Evolutionary conservation across 192 early-diverging fungal species (phyloP).

Genomic region (Polychytrium aggregatum): DNA sequence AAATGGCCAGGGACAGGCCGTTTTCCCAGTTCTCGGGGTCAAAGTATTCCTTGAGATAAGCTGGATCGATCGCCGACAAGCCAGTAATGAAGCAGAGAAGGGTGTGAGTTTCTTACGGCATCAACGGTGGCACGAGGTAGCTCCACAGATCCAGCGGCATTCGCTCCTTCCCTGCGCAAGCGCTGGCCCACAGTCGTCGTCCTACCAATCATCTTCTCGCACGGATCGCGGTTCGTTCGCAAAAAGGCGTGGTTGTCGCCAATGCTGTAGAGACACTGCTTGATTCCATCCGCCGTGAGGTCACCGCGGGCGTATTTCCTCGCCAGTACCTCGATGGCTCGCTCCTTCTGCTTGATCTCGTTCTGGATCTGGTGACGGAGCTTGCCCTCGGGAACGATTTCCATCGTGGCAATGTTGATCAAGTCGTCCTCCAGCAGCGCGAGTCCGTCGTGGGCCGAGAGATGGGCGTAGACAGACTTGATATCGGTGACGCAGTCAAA

Average conservation of each 20-base stretch:
- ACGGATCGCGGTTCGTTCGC: constrained; percentile 69
- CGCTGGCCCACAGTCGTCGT: not conserved
- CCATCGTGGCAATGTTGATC: constrained; percentile 55
- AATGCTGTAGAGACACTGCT: constrained; percentile 86
- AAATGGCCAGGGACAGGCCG: constrained; percentile 70
- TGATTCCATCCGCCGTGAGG: constrained; percentile 34
- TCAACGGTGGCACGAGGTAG: too few species aligned
- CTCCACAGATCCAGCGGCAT: too few species aligned
- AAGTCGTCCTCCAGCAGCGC: constrained; percentile 70
- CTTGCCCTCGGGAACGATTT: constrained; percentile 33
- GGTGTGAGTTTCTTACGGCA: too few species aligned
- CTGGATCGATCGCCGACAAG: too few species aligned
- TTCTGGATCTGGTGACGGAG: constrained; percentile 38
- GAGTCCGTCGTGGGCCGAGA: constrained; percentile 54
- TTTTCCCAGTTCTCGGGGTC: constrained; percentile 46
- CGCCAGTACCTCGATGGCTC: constrained; percentile 77
- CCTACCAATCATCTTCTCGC: constrained; percentile 73
- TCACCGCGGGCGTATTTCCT: constrained; percentile 57
- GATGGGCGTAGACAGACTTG: constrained; percentile 74
- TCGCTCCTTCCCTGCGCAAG: too few species aligned
- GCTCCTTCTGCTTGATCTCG: constrained; percentile 86
- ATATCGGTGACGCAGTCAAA: constrained; percentile 76
- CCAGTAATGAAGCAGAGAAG: too few species aligned
- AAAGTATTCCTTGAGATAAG: constrained; percentile 66
- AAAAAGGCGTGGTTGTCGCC: constrained; percentile 97